phyloP scores from a whole-genome alignment of 495 filamentous ascomycete genomes.

The Tetracladium setigerum region DNA sequence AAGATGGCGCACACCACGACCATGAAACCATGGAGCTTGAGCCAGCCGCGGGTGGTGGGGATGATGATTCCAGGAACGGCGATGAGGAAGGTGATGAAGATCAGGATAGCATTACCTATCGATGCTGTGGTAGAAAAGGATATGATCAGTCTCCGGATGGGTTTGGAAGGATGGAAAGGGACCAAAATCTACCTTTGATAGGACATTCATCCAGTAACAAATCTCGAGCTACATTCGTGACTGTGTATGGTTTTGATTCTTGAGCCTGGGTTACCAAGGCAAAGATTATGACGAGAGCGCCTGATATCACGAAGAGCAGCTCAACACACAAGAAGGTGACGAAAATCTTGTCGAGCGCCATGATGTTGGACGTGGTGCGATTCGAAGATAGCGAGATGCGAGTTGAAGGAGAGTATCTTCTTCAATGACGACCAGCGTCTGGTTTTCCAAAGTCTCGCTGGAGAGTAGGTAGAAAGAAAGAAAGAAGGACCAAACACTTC shows the following conservation, averaged over 20 bases:
- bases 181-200: conserved; percentile 40
- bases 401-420: conserved; percentile 9
- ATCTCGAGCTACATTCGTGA: conserved; percentile 50
- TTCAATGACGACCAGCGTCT: conserved; percentile 42
- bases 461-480: conserved; percentile 15
- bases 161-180: not conserved
- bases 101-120: conserved; percentile 56
- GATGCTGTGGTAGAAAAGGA: conserved; percentile 36
- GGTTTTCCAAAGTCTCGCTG: conserved; percentile 3
- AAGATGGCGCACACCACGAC: conserved; percentile 52
- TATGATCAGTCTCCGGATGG: conserved; percentile 21
- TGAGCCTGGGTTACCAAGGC: conserved; percentile 48
- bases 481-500: conserved; percentile 25
- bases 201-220: conserved; percentile 55
- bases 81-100: conserved; percentile 46
- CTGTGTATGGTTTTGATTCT: conserved; percentile 36
- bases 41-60: conserved; percentile 43
- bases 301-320: conserved; percentile 54
- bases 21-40: conserved; percentile 52
- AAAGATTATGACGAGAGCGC: conserved; percentile 55
- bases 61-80: conserved; percentile 56
- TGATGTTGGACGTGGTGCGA: conserved; percentile 1
- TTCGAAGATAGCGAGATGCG: conserved; percentile 1
- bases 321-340: conserved; percentile 48
- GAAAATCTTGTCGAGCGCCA: conserved; percentile 40